These are phyloP conservation scores for Canariomyces notabilis DNA, from an alignment of 2,329 filamentous ascomycete species.

Conservation along the genomic window DNA sequence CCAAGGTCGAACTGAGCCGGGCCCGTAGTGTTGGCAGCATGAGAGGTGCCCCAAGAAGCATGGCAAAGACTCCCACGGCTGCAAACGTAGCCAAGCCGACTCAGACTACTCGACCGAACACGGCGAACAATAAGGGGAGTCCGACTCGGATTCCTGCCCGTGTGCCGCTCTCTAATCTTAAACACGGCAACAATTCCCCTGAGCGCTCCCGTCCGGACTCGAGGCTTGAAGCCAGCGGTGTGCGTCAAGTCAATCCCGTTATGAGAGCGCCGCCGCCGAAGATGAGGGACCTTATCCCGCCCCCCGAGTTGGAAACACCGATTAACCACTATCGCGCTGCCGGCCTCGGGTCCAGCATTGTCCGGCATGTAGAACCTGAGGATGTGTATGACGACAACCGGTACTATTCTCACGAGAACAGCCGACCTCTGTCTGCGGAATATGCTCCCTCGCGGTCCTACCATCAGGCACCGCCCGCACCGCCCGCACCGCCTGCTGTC, in stretches of 20 bases:
- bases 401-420: constrained; percentile 22
- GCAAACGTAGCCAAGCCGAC: constrained; percentile 31
- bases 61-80: constrained; percentile 54
- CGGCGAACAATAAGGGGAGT: constrained; percentile 40
- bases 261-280: constrained; percentile 74
- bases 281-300: constrained; percentile 72
- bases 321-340: constrained; percentile 43
- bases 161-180: constrained; percentile 63
- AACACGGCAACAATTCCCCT: constrained; percentile 72
- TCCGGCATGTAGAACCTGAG: constrained; percentile 64
- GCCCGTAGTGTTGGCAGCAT: constrained; percentile 34
- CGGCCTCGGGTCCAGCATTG: constrained; percentile 50
- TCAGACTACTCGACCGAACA: constrained; percentile 23
- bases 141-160: constrained; percentile 67
- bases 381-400: constrained; percentile 73
- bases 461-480: constrained; percentile 35
- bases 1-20: constrained; percentile 36
- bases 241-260: constrained; percentile 51
- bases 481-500: constrained; percentile 24
- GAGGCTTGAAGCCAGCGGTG: constrained; percentile 40
- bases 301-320: constrained; percentile 48
- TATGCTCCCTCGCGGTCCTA: constrained; percentile 42
- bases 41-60: constrained; percentile 35
- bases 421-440: constrained; percentile 34
- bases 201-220: constrained; percentile 53